Evolutionary conservation across 129 eudicot genomes (phyloP).

Genomic region (Helianthus tuberosus): DNA sequence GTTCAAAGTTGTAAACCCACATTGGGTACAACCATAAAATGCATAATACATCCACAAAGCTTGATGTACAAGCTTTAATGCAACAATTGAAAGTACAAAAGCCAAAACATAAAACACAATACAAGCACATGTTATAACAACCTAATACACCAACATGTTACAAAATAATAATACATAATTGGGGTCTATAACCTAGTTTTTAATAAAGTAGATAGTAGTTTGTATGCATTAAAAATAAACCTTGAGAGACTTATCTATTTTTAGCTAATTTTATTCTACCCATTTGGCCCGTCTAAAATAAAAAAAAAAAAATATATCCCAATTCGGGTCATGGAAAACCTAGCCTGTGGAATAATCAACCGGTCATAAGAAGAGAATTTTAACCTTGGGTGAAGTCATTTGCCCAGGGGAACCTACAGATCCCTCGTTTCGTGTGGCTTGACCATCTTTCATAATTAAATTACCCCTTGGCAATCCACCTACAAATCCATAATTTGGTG

Average conservation of each 20-base stretch:
- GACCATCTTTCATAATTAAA: slow-evolving; percentile 84
- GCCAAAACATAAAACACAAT: no score
- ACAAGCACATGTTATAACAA: no score
- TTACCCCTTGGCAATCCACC: slow-evolving; percentile 90
- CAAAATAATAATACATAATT: no score
- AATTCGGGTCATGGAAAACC: slow-evolving; percentile 4
- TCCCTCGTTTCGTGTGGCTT: slow-evolving; percentile 81
- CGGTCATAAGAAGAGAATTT: slow-evolving; percentile 12
- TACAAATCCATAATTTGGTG: slow-evolving; percentile 77
- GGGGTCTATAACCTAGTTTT: no score
- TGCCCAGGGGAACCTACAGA: slow-evolving; percentile 87
- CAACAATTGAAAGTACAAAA: no score
- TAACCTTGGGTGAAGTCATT: slow-evolving; percentile 87
- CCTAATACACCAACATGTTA: no score
- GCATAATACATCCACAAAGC: no score
- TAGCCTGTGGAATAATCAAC: slow-evolving; percentile 7
- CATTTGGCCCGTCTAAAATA: background rate
- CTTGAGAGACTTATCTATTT: background rate
- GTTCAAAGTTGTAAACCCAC: no score
- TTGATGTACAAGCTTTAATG: no score
- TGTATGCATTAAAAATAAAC: background rate
- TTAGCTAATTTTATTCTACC: background rate
- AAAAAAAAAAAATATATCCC: background rate
- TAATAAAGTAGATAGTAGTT: background rate
- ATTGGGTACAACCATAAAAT: no score